Evolutionary conservation across 2,329 filamentous ascomycete genomes (phyloP), one percentile per base, ranked within the genome.

Genomic region (Xylaria sp.): DNA sequence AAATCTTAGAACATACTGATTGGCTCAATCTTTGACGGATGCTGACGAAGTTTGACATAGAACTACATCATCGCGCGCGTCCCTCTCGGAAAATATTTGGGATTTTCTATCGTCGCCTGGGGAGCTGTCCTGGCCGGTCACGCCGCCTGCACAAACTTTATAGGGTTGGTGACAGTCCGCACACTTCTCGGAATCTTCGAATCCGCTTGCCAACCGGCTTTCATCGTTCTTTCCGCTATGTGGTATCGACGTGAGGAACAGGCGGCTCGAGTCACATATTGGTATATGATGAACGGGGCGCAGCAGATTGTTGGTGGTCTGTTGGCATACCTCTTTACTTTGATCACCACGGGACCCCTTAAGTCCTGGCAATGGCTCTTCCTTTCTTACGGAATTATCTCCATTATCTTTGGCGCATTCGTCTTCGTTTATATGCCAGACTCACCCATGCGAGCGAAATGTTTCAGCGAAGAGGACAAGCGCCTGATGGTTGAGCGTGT

Each of bases 231-330:
- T 57, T 89, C 84, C 0, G 81, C 83, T 35, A 89, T 90, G 79
- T 92, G 89, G 89, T 92, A 92, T 74, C 86, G 84, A 63, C 81
- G 88, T 35, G 84, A 89, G 58, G 89, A 92, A 69, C 89, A 92
- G 71, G 84, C 88, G 0, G 75, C 83, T 0, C 84, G 86, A 4
- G 87, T 91, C 2, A 89, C 87, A 0, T 90, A 87, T 74, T 92
- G 89, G 89, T 89, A 90, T 74, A 90, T 90, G 86, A 92, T 91
- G 88, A 92, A 92, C 72, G 89, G 89, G 1, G 83, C 81, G 0
- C 89, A 92, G 71, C 89, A 91, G 71, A 88, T 92, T 53, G 87
- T 91, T 7, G 89, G 89, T 33, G 89, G 89, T 5, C 81, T 92
- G 0, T 79, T 92, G 0, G 89, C 89, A 0, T 91, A 90, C 73